Conservation (phyloP, 768 basidiomycete species). For the Mycena pura region DNA sequence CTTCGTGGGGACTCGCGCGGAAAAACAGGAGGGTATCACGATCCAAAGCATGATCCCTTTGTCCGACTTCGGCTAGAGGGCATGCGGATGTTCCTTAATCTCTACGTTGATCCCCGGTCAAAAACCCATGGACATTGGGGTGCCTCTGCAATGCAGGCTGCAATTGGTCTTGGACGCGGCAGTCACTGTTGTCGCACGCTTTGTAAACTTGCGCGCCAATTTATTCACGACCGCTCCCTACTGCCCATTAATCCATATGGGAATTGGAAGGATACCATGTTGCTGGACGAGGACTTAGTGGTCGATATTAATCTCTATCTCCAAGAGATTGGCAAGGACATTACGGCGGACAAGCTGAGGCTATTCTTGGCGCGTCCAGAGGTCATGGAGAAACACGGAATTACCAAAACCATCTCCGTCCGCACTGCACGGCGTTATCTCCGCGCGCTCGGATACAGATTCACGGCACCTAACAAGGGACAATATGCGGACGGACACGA, state of each 20-base stretch:
- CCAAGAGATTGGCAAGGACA: constrained; percentile 29
- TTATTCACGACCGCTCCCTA: not conserved
- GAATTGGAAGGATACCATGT: constrained; percentile 3
- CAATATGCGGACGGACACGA: constrained; percentile 39
- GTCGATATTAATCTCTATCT: constrained; percentile 25
- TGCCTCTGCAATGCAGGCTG: not conserved
- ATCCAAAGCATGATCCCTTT: not conserved
- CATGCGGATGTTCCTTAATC: not conserved
- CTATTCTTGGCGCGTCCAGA: constrained; percentile 19
- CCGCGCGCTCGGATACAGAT: constrained; percentile 26
- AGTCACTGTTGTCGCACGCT: not conserved
- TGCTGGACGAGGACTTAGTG: constrained; percentile 26
- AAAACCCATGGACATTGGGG: not conserved
- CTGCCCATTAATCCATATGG: constrained; percentile 19
- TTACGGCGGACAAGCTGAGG: constrained; percentile 31
- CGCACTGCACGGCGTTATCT: constrained; percentile 34
- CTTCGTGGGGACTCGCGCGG: not conserved
- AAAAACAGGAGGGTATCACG: not conserved
- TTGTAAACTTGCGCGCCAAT: not conserved
- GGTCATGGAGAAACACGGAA: constrained; percentile 14
- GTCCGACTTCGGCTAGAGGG: not conserved
- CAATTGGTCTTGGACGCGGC: not conserved
- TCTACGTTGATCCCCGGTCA: not conserved
- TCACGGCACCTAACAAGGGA: constrained; percentile 26
- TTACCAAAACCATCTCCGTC: constrained; percentile 27